Evolutionary conservation across 371 early-diverging fungal species (phyloP).

Genomic region (Encephalitozoon romaleae): DNA sequence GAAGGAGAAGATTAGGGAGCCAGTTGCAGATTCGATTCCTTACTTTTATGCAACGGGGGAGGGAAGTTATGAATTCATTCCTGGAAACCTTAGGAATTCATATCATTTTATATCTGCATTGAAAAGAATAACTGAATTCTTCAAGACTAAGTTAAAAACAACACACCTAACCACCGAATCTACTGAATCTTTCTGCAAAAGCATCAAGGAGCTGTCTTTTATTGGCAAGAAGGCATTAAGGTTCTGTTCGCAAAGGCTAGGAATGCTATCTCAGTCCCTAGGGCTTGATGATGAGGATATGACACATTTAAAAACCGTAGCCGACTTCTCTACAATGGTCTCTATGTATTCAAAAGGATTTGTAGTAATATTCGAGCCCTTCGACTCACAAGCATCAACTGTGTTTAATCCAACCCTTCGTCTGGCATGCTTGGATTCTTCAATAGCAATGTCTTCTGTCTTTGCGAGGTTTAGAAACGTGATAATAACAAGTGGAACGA

Average conservation of each 20-base stretch:
- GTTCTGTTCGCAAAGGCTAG: conserved; percentile 69
- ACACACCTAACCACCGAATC: conserved; percentile 92
- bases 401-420: conserved; percentile 69
- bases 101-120: conserved; percentile 92
- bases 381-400: conserved; percentile 75
- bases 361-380: conserved; percentile 88
- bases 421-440: conserved; percentile 81
- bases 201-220: conserved; percentile 68
- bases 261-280: conserved; percentile 74
- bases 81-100: conserved; percentile 89
- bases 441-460: conserved; percentile 85
- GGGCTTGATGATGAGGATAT: conserved; percentile 80
- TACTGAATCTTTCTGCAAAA: conserved; percentile 77
- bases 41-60: conserved; percentile 23
- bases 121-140: conserved; percentile 88
- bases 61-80: conserved; percentile 70
- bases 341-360: conserved; percentile 91
- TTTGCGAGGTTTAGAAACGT: conserved; percentile 87
- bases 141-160: conserved; percentile 89
- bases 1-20: not conserved
- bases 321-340: conserved; percentile 83
- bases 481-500: conserved; percentile 94
- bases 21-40: conserved; percentile 18
- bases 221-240: conserved; percentile 52
- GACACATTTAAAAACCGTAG: conserved; percentile 71